These are phyloP conservation scores for Tulasnella sp. DNA, from an alignment of 768 basidiomycete species.

Conservation along the genomic window DNA sequence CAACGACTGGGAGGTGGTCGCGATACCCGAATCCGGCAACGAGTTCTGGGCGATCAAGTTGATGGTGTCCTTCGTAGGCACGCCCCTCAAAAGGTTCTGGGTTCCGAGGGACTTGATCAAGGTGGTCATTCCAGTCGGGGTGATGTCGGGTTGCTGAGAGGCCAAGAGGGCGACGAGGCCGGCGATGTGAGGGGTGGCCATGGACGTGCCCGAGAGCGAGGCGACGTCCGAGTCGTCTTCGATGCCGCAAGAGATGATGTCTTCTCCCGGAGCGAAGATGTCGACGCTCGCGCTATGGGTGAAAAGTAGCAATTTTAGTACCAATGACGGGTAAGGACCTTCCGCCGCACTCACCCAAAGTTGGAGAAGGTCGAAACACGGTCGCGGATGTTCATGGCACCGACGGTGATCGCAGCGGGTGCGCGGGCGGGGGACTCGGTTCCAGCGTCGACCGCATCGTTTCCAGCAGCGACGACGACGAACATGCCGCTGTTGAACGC, in stretches of 20 bases:
- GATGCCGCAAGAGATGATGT: slow-evolving; percentile 16
- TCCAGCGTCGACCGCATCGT: slow-evolving; percentile 9
- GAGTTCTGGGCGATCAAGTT: slow-evolving; percentile 9
- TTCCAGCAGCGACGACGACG: slow-evolving; percentile 17
- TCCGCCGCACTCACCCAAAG: slow-evolving; percentile 12
- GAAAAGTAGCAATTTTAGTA: neutral
- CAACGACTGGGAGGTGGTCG: neutral
- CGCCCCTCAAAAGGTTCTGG: neutral
- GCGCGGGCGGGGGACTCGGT: slow-evolving; percentile 11
- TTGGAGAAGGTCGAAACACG: slow-evolving; percentile 15
- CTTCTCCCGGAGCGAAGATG: slow-evolving; percentile 15
- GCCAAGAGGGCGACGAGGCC: slow-evolving; percentile 8
- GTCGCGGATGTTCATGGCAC: slow-evolving; percentile 15
- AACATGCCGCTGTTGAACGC: slow-evolving; percentile 11
- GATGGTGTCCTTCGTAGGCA: neutral
- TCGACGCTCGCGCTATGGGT: slow-evolving; percentile 11
- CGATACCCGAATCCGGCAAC: neutral
- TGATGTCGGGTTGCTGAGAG: neutral
- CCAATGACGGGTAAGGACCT: neutral
- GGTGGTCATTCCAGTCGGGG: neutral
- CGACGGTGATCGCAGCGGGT: slow-evolving; percentile 14
- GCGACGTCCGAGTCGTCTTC: neutral
- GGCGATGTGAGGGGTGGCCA: slow-evolving; percentile 13
- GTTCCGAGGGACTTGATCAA: neutral
- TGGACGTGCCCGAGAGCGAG: slow-evolving; percentile 12